Evolutionary conservation across 768 basidiomycete species (phyloP), one percentile per base, ranked within the genome.

Genomic region (Chalciporus pseudorubinellus): DNA sequence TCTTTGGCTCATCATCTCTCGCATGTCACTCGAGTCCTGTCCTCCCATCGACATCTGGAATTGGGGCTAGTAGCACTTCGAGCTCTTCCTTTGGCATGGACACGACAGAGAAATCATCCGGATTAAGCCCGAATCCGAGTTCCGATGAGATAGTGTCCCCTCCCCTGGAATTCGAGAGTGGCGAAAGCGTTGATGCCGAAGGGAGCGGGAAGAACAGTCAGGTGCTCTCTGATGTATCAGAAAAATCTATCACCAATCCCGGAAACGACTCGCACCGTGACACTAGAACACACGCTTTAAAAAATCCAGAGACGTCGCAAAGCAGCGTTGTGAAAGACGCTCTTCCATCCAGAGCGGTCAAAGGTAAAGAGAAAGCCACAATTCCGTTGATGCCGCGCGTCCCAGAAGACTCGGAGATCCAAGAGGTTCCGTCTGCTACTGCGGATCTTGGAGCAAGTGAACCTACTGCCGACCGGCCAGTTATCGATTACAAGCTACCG

Each of bases 401-500:
- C 18, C 33, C 14, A 16, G 49, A 52, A 8, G 26, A 40, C 36
- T 42, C 44, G 6, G 46, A 31, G n/a, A 38, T 29, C 6, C 57
- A 40, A 4, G 51, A 28, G 11, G 29, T 31, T 47, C 39, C 50
- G 14, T 33, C 43, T n/a, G 42, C 19, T 10, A 39, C 29, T 8
- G 45, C 36, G 14, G 44, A 34, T 36, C 18, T 19, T 31, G 56
- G 24, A 26, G 21, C 33, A 6, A 34, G 41, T 20, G 60, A 59
- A 29, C 42, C 22, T 3, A 9, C 26, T 26, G 6, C 26, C 9
- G 62, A 54, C 42, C 53, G 56, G 21, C 50, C 56, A 2, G 53
- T 70, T 19, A 65, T 81, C 58, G 81, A 87, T 55, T 86, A 83
- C 62, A 80, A 81, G 59, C 71, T 77, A 46, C 89, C 89, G 16